phyloP scores from a whole-genome alignment of 352 stramenopile species.

The Globisporangium takayamanum region DNA sequence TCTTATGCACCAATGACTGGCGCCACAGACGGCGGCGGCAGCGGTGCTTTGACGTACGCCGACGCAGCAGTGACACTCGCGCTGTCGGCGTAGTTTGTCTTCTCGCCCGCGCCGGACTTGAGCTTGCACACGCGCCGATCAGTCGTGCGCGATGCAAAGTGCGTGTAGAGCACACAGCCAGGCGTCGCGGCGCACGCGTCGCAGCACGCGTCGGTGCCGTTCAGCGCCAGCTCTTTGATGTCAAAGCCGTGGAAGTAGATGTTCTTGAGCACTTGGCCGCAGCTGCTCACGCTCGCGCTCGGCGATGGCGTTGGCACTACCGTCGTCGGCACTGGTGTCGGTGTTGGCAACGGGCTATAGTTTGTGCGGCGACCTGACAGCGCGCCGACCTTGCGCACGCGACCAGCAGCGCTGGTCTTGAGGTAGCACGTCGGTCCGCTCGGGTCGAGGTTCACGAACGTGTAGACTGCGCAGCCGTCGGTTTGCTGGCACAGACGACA shows the following conservation, averaged over 20 bases:
- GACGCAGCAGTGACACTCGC: constrained; percentile 4
- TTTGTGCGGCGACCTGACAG: constrained; percentile 1
- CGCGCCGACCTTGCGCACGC: neutral
- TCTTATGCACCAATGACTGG: no score
- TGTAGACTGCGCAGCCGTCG: constrained; percentile 17
- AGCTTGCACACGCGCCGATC: constrained; percentile 2
- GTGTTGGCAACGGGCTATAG: neutral
- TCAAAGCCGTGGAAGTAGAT: constrained; percentile 10
- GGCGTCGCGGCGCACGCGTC: constrained; percentile 3
- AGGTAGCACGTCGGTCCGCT: constrained; percentile 20
- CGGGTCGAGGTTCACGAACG: constrained; percentile 19
- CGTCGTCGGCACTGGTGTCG: neutral
- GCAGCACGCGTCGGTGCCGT: constrained; percentile 6
- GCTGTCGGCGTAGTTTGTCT: constrained; percentile 13
- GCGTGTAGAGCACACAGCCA: constrained; percentile 5
- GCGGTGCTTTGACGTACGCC: constrained; percentile 2
- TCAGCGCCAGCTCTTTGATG: constrained; percentile 3
- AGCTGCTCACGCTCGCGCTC: neutral
- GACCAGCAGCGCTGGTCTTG: constrained; percentile 14
- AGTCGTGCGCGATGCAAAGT: constrained; percentile 6
- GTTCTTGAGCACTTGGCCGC: constrained; percentile 5
- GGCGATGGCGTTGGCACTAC: neutral
- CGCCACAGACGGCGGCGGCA: neutral
- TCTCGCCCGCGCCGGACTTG: constrained; percentile 5
- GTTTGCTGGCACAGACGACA: constrained; percentile 4